phyloP scores from a whole-genome alignment of 2,329 filamentous ascomycete genomes.

The Aspergillus ochraceus region DNA sequence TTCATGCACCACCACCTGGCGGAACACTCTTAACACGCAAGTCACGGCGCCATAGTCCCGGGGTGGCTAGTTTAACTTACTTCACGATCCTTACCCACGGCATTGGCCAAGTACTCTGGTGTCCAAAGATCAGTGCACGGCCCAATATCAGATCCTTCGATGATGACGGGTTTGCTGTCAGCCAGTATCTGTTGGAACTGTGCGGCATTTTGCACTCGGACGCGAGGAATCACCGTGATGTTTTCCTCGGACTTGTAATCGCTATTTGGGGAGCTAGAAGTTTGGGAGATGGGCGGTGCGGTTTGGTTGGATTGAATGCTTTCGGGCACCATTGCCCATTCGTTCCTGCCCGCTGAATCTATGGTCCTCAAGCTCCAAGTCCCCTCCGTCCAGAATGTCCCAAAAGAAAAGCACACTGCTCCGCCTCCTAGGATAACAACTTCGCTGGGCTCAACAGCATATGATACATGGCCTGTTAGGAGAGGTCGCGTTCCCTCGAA shows the following conservation, averaged over 20 bases:
- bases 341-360: conserved; percentile 24
- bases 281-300: background rate
- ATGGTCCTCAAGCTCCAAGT: conserved; percentile 49
- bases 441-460: conserved; percentile 48
- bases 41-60: background rate
- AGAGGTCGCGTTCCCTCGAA: conserved; percentile 59
- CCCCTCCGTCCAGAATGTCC: conserved; percentile 75
- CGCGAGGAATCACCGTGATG: conserved; percentile 48
- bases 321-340: conserved; percentile 33
- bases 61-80: conserved; percentile 40
- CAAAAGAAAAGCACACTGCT: conserved; percentile 88
- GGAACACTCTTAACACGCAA: background rate
- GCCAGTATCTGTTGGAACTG: conserved; percentile 63
- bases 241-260: conserved; percentile 15
- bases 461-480: conserved; percentile 66
- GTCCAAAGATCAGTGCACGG: conserved; percentile 68
- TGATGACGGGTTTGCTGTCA: conserved; percentile 61
- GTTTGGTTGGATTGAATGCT: conserved; percentile 12
- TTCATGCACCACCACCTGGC: conserved; percentile 72
- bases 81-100: conserved; percentile 61
- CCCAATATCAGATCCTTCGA: conserved; percentile 67
- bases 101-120: conserved; percentile 63
- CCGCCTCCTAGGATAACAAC: conserved; percentile 74
- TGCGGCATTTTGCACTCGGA: conserved; percentile 52
- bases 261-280: background rate